Evolutionary conservation across 2,329 filamentous ascomycete species (phyloP), one percentile per base, ranked within the genome.

Genomic region (Aspergillus sp.): DNA sequence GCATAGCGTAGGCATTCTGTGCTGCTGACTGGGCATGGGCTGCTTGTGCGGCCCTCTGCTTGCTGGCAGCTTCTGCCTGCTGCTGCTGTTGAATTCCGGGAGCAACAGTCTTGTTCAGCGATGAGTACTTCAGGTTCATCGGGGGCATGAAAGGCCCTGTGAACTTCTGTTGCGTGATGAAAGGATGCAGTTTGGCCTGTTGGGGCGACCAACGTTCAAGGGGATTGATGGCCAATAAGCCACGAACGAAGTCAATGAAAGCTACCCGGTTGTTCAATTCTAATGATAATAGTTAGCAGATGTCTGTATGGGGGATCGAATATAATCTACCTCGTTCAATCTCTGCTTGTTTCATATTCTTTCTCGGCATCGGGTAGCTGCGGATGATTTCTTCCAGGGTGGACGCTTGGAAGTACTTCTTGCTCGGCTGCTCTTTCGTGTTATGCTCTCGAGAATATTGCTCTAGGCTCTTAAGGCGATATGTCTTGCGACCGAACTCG

Each of bases 281-380:
- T 99, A 73, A 52, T 62, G 72, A 42, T 15, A 3, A 27, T 44
- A 11, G 63, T 71, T 59, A 73, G 69, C 64, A 59, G 44, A 54
- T 49, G 10, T 38, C 38, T 19, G 17, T 6, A 36, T 21, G 3
- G 8, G 49, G 4, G 21, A 44, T 47, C 32, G 32, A 4, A 36
- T 13, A 13, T 27, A 21, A 23, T 19, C 10, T n/a, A 97, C 95
- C 95, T 90, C 95, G 83, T 70, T 99, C 95, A 66, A 99, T 89
- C 78, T 99, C 95, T 68, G 88, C 90, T 75, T 90, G 92, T 81
- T 99, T 99, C 95, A 99, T 99, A 72, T 97, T 97, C 81, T 99
- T 99, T 71, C 95, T 86, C 51, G 95, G 95, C 94, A 99, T 97
- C 5, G 95, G 90, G 73, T 99, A 99, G 58, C 91, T 92, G 74